Evolutionary conservation across 371 early-diverging fungal species (phyloP), one percentile per base, ranked within the genome.

Genomic region (Mycotypha africana): DNA sequence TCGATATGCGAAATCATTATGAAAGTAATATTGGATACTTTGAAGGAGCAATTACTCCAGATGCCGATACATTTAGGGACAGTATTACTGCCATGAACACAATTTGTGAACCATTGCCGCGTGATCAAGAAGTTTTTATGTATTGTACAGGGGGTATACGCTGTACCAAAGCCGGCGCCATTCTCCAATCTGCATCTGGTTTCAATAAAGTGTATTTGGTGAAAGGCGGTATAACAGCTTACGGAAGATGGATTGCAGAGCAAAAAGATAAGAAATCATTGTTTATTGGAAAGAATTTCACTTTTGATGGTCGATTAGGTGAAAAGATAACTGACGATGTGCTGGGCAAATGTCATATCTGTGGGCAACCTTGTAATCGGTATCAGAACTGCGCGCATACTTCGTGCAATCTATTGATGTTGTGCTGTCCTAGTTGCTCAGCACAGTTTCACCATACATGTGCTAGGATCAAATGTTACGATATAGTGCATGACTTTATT

Each of bases 1-100:
- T 91, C 22, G 91, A 91, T 53, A 87, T 91, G 89, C 74, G 91
- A 37, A 91, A 91, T 47, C 81, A 78, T 21, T 91, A 89, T 51
- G 91, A 91, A 58, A 84, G 81, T 44, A 62, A 78, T 1, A 78
- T 90, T 28, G 91, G 91, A 4, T 76, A 76, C 45, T 90, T 90
- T 56, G 81, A 81, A 33, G 75, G 79, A 23, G 84, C 91, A 2
- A 74, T 80, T 35, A 68, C 84, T 26, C 88, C 85, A 2, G 86
- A 88, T 48, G 88, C 80, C 2, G 85, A 85, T 41, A 89, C 89
- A 1, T 90, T 85, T 55, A 70, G 77, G 42, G 89, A 81, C 16
- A 66, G 69, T 45, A 62, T 74, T 47, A 51, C 57, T 31, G 66
- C 68, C 10, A 74, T 74, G 75, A 70, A 68, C 31, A 65, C 60